Evolutionary conservation across 2,329 filamentous ascomycete species (phyloP), one percentile per base, ranked within the genome.

Genomic region (Colletotrichum sp.): DNA sequence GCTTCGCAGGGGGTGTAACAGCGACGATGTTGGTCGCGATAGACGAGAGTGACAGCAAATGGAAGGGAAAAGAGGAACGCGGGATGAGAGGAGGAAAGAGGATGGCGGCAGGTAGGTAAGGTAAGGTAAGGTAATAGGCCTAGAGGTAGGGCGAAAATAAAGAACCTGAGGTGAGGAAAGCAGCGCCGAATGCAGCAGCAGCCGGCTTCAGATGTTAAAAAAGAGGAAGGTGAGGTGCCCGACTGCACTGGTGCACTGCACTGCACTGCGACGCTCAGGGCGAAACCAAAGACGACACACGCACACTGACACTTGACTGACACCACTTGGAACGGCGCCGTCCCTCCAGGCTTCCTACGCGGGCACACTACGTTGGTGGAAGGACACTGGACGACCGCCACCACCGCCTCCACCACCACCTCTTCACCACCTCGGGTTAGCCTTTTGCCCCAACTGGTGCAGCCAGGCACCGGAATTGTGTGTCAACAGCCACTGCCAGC

Each of bases 181-280:
- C 16, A 39, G 44, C 25, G 62, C 62, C 32, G 59, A 62, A 62
- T 62, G 62, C 36, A 61, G 39, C 34, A 55, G 36, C 29, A 15
- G 44, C 61, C 72, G 62, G 72, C 69, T 71, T 57, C 72, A 72
- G 72, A 75, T 62, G 62, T 63, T 62, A 63, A 39, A 57, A 63
- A 52, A 13, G 59, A 25, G 30, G 39, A 55, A 49, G 3, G 59
- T 22, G 22, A 29, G 55, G 55, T 29, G 4, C 29, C 19, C 3
- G n/a, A 63, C 30, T 22, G 32, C n/a, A 22, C 44, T 52, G 44
- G n/a, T 22, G 32, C n/a, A 22, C 44, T 52, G 44, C 11, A 49
- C 44, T n/a, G 19, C n/a, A 13, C 11, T 22, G 44, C n/a, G 44
- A 49, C 44, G 39, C 65, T 25, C 52, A 39, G 32, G 39, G 65